Conservation (phyloP, 257 asterid species). For the Prunella vulgaris region DNA sequence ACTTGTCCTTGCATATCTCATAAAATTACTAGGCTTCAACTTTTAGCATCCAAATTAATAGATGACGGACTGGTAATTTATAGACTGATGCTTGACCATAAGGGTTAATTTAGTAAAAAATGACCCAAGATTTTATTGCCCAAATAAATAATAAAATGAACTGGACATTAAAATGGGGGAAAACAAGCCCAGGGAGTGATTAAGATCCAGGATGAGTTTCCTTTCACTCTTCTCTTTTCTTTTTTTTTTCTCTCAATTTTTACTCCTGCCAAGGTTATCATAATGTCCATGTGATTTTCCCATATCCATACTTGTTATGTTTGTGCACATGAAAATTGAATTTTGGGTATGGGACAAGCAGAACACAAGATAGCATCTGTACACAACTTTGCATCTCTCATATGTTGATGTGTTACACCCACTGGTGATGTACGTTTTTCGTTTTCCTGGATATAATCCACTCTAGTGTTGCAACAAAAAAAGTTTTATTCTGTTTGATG, state of each 20-base stretch:
- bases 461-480: constrained; percentile 8
- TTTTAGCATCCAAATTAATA: background rate
- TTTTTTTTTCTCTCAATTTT: no score
- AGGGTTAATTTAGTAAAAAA: no score
- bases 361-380: background rate
- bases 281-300: background rate
- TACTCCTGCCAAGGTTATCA: background rate
- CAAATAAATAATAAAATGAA: no score
- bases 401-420: no score
- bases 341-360: background rate
- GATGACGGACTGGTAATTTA: no score
- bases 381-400: background rate
- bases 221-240: no score
- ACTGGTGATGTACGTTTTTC: background rate
- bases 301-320: background rate
- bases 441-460: background rate
- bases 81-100: no score
- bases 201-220: no score
- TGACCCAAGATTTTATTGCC: no score
- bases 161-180: no score
- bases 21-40: background rate
- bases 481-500: constrained; percentile 10
- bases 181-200: no score
- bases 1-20: background rate
- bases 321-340: background rate